Percentiles rank a stretch among this genome's conserved stretches.
phyloP scores from a whole-genome alignment of 169 alveolate species.

The Besnoitia besnoiti region DNA sequence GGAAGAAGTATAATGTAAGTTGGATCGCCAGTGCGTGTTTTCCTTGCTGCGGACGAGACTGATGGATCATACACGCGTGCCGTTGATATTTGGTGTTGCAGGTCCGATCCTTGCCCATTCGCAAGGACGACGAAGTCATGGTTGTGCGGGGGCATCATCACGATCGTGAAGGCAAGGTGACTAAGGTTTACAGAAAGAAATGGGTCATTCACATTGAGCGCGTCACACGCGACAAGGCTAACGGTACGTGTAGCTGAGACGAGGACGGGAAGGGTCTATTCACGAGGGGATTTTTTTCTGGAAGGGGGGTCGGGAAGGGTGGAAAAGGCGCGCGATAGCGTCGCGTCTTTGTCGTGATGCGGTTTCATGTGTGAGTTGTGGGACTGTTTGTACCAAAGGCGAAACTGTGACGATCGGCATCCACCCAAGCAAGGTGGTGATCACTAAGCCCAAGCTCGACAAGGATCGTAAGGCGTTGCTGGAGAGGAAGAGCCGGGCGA shows the following conservation, averaged over 20 bases:
- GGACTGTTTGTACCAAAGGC: slow-evolving; percentile 72
- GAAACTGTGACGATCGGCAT: slow-evolving; percentile 91
- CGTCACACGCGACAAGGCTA: slow-evolving; percentile 94
- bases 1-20: slow-evolving; percentile 94
- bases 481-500: slow-evolving; percentile 70
- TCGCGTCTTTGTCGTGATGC: not conserved
- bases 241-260: slow-evolving; percentile 78
- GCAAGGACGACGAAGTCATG: slow-evolving; percentile 98
- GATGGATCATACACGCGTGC: not conserved
- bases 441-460: slow-evolving; percentile 93
- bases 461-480: slow-evolving; percentile 75
- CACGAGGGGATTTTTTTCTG: too few relatives aligned
- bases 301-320: too few relatives aligned
- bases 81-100: slow-evolving; percentile 36
- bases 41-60: not conserved
- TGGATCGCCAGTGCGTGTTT: not conserved
- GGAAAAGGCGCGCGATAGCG: not conserved
- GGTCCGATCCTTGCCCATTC: slow-evolving; percentile 96
- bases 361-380: not conserved
- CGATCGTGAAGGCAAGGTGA: slow-evolving; percentile 98
- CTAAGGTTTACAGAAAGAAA: slow-evolving; percentile 97
- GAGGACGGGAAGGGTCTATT: not conserved
- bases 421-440: slow-evolving; percentile 96
- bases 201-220: slow-evolving; percentile 96
- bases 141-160: slow-evolving; percentile 96